Base-by-base conservation (phyloP, 139 green algal species). In the Tetradesmus lagerheimii region DNA sequence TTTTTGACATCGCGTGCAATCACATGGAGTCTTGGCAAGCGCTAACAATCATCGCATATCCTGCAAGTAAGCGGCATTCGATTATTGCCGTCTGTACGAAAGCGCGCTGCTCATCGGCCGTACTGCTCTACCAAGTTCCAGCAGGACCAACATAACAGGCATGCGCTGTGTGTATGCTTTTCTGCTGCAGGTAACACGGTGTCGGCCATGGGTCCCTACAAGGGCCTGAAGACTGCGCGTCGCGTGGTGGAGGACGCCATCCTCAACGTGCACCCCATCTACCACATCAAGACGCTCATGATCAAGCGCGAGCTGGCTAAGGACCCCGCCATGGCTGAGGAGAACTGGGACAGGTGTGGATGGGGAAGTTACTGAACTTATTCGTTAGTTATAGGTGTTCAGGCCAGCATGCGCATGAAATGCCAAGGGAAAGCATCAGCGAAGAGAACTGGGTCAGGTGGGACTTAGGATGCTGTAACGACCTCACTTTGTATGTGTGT, bases 251-350 rank as follows among this genome's bases (percentile, higher is more conserved):
- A 99, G 95, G 98, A 99, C 88, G 99, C 96, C 94, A 99, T 99
- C 50, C 89, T 66, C 35, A 97, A 98, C 74, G 87, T 99, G 12
- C 98, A 99, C 94, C 98, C 98, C 57, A 99, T 99, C 90, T 99
- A 99, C 91, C 98, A 99, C 96, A 99, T 99, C 93, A 99, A 97
- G 92, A 94, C 95, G 62, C 94, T 99, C 29, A 99, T 99, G 98
- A 99, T 99, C 92, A 99, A 99, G 94, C 91, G 98, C 0, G 98
- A 99, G 93, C 95, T 99, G 75, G 97, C 96, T 14, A 99, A 99
- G 92, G 97, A 99, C 86, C 96, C 96, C 0, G 92, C 91, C n/a
- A 91, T 99, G 71, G 93, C 93, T 6, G 82, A 96, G 0, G 97
- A 99, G 87, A 98, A 97, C 89, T 99, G 98, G 98, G 96, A 99